Conservation (phyloP, 495 filamentous ascomycete species). For the Cenococcum geophilum region DNA sequence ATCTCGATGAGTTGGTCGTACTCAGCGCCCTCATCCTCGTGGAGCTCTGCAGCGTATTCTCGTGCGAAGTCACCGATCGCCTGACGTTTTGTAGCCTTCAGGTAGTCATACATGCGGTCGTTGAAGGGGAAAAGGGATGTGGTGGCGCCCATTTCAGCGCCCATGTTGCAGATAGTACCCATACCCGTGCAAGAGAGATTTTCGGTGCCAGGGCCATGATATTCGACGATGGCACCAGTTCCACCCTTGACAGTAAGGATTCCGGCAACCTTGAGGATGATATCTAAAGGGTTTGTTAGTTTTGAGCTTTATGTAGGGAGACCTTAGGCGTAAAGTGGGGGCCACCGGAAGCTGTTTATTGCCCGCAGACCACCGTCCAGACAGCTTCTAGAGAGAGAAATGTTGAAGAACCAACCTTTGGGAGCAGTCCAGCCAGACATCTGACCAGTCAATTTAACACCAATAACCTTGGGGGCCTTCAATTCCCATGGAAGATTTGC, state of each 20-base stretch:
- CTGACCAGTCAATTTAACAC: constrained; percentile 86
- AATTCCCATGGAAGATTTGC: constrained; percentile 96
- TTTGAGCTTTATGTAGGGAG: not conserved
- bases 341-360: not conserved
- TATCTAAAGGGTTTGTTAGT: constrained; percentile 51
- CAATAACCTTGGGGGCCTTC: constrained; percentile 96
- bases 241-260: constrained; percentile 97
- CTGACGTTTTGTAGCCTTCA: constrained; percentile 83
- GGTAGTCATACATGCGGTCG: constrained; percentile 94
- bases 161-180: constrained; percentile 54
- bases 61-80: constrained; percentile 87
- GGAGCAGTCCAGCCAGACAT: constrained; percentile 91
- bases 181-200: constrained; percentile 62
- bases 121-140: constrained; percentile 99
- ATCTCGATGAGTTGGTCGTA: constrained; percentile 97
- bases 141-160: constrained; percentile 90
- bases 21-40: constrained; percentile 85
- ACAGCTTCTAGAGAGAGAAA: not conserved
- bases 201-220: constrained; percentile 80
- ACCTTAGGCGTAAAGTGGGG: not conserved
- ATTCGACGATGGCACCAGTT: constrained; percentile 95
- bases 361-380: not conserved
- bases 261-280: constrained; percentile 97
- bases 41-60: constrained; percentile 76
- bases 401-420: constrained; percentile 53